Evolutionary conservation across 192 early-diverging fungal species (phyloP), one percentile per base, ranked within the genome.

Genomic region (Coemansia sp.): DNA sequence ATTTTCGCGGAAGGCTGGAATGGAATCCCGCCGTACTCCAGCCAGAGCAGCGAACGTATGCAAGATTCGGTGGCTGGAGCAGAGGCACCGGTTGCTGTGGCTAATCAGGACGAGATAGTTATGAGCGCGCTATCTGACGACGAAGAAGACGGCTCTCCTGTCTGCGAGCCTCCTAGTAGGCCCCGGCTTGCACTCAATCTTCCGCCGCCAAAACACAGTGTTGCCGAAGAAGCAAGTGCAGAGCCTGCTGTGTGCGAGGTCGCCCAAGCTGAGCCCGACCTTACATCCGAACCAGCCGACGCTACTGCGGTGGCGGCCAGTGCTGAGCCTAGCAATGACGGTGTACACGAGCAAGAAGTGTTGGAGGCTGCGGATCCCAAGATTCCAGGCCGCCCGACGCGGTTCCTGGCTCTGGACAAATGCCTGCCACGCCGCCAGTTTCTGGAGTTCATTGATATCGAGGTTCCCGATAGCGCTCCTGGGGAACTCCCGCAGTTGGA

Each of bases 331-430:
- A 45, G 4, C 48, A 14, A 26, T 25, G 48, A 12, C n/a, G 6
- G 23, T 23, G 10, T 23, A 16, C 6, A n/a, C 8, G 35, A 34
- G 35, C 56, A 28, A 37, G 35, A 31, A n/a, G 55, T 34, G 0
- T 12, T 31, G 18, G 33, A 58, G 56, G 3, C 56, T 8, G 33
- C 57, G 2, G 47, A 65, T 28, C 75, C 66, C 10, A 66, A 62
- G 18, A 68, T 72, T 10, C 59, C 72, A 25, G 68, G 71, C 2
- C 69, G 76, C 0, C 50, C 77, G 8, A 99, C 97, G 2, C 72
- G 84, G 34, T 99, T 99, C 75, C 65, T 98, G 41, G 87, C 94
- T 3, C 77, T 99, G n/a, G 97, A 99, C 79, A 98, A 98, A 59
- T 99, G 97, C 59, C 50, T 92, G 21, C 90, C 88, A 2, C 58